phyloP scores from a whole-genome alignment of 768 basidiomycete genomes.

The Clavaria fumosa region DNA sequence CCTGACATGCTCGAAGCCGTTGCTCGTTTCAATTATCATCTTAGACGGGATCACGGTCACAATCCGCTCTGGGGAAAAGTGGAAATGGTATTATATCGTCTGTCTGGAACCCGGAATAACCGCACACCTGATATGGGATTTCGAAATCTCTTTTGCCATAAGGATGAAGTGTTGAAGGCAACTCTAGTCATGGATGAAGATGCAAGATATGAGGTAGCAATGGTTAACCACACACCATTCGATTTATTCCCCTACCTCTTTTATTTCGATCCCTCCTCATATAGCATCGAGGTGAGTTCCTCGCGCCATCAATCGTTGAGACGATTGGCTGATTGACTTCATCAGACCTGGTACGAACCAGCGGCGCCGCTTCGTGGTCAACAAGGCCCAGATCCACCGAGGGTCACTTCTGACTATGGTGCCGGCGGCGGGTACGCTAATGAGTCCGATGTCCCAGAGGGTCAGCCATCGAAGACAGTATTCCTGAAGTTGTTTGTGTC shows the following conservation, averaged over 20 bases:
- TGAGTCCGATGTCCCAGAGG: constrained; percentile 17
- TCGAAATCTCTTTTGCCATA: constrained; percentile 18
- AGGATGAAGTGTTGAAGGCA: constrained; percentile 14
- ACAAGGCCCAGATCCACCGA: not conserved
- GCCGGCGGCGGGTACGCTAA: constrained; percentile 20
- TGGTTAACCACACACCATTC: constrained; percentile 20
- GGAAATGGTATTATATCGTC: constrained; percentile 10
- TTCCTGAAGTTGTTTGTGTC: constrained; percentile 10
- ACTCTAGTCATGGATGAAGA: constrained; percentile 15
- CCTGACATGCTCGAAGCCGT: not conserved
- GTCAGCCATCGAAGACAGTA: constrained; percentile 23
- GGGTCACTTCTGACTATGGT: constrained; percentile 27
- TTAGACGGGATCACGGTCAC: constrained; percentile 9
- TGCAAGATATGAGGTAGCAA: constrained; percentile 19
- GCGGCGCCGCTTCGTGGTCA: not conserved
- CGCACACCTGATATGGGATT: constrained; percentile 12
- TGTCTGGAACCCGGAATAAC: constrained; percentile 5
- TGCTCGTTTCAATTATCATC: constrained; percentile 18
- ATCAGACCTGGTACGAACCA: constrained; percentile 15
- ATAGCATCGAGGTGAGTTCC: constrained; percentile 15
- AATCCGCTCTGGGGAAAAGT: constrained; percentile 10
- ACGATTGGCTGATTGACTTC: not conserved
- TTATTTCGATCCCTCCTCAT: constrained; percentile 27
- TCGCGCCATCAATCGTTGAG: not conserved
- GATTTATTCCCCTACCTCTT: constrained; percentile 26